Conservation (phyloP, 2,329 filamentous ascomycete species). For the Metarhizium anisopliae region DNA sequence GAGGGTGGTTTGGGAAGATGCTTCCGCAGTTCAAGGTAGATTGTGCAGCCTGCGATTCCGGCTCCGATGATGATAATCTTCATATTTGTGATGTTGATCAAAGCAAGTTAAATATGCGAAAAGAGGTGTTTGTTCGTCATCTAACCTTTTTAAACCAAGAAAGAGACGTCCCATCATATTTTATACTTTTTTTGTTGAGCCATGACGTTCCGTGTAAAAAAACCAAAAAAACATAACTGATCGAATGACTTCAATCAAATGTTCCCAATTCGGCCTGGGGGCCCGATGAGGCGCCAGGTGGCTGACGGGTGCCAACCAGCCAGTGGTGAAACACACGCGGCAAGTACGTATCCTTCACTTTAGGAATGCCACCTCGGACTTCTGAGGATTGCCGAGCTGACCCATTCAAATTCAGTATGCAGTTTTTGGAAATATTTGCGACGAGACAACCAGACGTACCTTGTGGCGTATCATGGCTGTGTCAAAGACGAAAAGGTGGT, state of each 20-base stretch:
- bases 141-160: background rate
- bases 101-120: background rate
- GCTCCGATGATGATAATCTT: constrained; percentile 16
- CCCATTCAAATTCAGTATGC: background rate
- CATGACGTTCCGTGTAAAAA: background rate
- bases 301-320: background rate
- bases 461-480: background rate
- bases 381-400: background rate
- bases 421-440: background rate
- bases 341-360: background rate
- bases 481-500: no score
- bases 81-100: constrained; percentile 6
- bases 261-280: background rate
- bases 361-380: background rate
- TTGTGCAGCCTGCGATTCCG: constrained; percentile 16
- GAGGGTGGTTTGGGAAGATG: constrained; percentile 8
- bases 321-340: background rate
- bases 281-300: background rate
- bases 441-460: background rate
- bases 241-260: background rate
- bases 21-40: constrained; percentile 15
- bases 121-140: background rate
- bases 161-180: no score
- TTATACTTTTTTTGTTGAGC: background rate
- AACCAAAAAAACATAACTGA: background rate